These are phyloP conservation scores for Tolypocladium nubicola DNA, from an alignment of 2,329 filamentous ascomycete genomes.

Conservation along the genomic window DNA sequence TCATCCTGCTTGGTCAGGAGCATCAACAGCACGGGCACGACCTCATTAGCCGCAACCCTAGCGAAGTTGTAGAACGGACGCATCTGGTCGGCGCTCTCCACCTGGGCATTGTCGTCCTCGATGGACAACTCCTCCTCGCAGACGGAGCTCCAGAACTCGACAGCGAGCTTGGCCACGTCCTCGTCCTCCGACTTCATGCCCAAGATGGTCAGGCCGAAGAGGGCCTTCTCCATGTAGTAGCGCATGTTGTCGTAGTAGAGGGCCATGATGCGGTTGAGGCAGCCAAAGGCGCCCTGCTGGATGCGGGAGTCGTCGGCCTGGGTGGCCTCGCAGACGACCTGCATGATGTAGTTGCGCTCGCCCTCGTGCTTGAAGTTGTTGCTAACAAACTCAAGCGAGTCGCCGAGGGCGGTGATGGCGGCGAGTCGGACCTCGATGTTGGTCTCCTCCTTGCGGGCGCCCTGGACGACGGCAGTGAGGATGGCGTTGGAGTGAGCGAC, in stretches of 20 bases:
- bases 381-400: conserved; percentile 93
- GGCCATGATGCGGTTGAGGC: conserved; percentile 96
- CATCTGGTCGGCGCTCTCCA: conserved; percentile 71
- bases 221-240: conserved; percentile 99
- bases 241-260: conserved; percentile 99
- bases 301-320: conserved; percentile 86
- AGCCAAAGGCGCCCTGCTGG: conserved; percentile 92
- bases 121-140: conserved; percentile 98
- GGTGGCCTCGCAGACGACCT: conserved; percentile 97
- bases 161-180: conserved; percentile 93
- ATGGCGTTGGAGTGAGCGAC: conserved; percentile 92
- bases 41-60: conserved; percentile 82
- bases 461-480: conserved; percentile 93
- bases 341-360: conserved; percentile 99
- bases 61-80: conserved; percentile 95
- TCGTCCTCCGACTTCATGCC: conserved; percentile 98
- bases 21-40: conserved; percentile 80
- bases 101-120: conserved; percentile 81
- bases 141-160: conserved; percentile 99
- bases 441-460: conserved; percentile 89
- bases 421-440: conserved; percentile 86
- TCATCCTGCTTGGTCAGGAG: conserved; percentile 96
- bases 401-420: conserved; percentile 86
- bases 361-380: conserved; percentile 99
- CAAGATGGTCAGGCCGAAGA: conserved; percentile 93